phyloP scores from a whole-genome alignment of 495 filamentous ascomycete genomes.

The Tuber melanosporum region DNA sequence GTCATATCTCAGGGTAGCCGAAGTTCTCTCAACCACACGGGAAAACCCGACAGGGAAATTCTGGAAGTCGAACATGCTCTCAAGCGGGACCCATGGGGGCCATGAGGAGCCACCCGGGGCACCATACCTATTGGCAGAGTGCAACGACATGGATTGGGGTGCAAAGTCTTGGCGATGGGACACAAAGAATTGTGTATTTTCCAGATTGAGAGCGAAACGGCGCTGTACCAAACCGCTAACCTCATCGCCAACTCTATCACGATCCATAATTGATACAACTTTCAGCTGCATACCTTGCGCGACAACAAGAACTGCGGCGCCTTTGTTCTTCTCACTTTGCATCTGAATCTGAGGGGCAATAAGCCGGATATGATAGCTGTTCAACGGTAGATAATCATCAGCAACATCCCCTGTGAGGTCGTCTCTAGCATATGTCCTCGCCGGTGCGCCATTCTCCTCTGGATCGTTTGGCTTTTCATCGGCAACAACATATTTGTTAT shows the following conservation, averaged over 20 bases:
- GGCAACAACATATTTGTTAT: constrained; percentile 71
- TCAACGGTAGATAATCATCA: constrained; percentile 85
- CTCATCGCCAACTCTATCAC: constrained; percentile 80
- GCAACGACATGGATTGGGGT: constrained; percentile 74
- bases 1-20: constrained; percentile 86
- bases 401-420: constrained; percentile 68
- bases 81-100: constrained; percentile 96
- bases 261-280: constrained; percentile 95
- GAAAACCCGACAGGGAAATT: constrained; percentile 90
- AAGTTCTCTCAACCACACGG: constrained; percentile 88
- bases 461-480: constrained; percentile 51
- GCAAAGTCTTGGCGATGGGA: constrained; percentile 83
- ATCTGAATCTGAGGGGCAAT: constrained; percentile 97
- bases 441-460: constrained; percentile 23
- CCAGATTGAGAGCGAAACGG: constrained; percentile 87
- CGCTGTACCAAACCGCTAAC: constrained; percentile 92
- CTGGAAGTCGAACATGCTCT: constrained; percentile 95
- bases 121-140: constrained; percentile 88
- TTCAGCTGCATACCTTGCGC: constrained; percentile 96
- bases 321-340: constrained; percentile 94
- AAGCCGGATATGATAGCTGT: constrained; percentile 86
- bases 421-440: constrained; percentile 46
- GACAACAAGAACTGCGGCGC: constrained; percentile 84
- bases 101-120: constrained; percentile 76
- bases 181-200: constrained; percentile 95